Base-by-base conservation (phyloP, 169 alveolate genomes). In the Plasmodium vivax region DNA sequence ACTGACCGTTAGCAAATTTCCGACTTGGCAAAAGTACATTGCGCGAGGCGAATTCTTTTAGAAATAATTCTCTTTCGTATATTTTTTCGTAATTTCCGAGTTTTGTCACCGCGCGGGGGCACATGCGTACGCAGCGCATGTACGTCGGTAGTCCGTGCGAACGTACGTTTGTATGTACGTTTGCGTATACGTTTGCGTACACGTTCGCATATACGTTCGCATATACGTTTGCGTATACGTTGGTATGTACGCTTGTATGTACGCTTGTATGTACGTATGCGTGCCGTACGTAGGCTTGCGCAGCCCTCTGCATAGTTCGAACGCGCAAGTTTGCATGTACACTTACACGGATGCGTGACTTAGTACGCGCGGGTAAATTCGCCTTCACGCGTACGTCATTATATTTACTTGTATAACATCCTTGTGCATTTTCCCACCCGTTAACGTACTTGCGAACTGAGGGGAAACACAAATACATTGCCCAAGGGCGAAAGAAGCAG, bases 31-130 rank as follows among this genome's bases (percentile, higher is more conserved):
- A 81, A 81, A 38, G 47, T 79, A 32, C 41, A 81, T 36, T 6
- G 38, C n/a, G 38, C n/a, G 32, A 68, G 27, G 38, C 5, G 30
- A 43, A 32, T 41, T 41, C 12, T 81, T 81, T 81, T 81, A 47
- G 85, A 16, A 81, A 43, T 45, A 81, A 27, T 6, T 19, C 68
- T 80, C 56, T 80, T 80, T 80, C n/a, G 0, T 6, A 3, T 38
- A 80, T 80, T 80, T 81, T 81, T 81, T 81, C 85, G 72, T 81
- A 81, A 41, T 41, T 81, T 81, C 72, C n/a, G 32, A 81, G 14
- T 9, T 36, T 43, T 81, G 85, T 16, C 77, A 27, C n/a, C 62
- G 41, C 32, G 38, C 30, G n/a, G 43, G 38, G 19, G 41, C 38
- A 19, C 77, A 68, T 27, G 32, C 38, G n/a, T 68, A 51, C 62